These are phyloP conservation scores for Globisporangium camurandrum DNA, from an alignment of 352 stramenopile species.

Conservation along the genomic window DNA sequence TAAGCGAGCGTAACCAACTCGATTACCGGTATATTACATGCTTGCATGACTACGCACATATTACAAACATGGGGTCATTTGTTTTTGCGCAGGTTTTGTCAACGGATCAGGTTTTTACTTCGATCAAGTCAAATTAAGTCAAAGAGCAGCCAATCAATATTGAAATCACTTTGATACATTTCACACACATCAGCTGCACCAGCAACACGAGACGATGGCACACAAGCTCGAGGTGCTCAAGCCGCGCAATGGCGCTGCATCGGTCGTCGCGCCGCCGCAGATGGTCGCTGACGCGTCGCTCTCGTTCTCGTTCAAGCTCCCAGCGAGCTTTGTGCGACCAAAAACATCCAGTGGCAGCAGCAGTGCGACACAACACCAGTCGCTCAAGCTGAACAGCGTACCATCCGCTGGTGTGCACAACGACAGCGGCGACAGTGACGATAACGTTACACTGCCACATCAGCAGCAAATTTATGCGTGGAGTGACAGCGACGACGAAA, in stretches of 20 bases:
- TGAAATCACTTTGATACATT: not conserved
- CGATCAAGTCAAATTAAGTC: too few relatives aligned
- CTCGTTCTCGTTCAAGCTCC: slow-evolving; percentile 39
- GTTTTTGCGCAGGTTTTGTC: too few relatives aligned
- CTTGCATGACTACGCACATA: too few relatives aligned
- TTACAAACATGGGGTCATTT: too few relatives aligned
- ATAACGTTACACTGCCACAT: not conserved
- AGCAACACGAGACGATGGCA: slow-evolving; percentile 3
- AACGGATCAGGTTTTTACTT: too few relatives aligned
- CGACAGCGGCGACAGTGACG: not conserved
- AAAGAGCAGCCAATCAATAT: too few relatives aligned
- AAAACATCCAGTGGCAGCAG: not conserved
- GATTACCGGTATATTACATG: too few relatives aligned
- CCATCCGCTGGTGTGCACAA: not conserved
- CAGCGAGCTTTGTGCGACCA: slow-evolving; percentile 16
- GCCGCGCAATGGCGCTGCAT: slow-evolving; percentile 14
- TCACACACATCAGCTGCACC: not conserved
- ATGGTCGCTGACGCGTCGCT: slow-evolving; percentile 33
- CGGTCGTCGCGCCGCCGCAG: slow-evolving; percentile 10
- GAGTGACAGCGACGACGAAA: not conserved
- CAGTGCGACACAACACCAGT: not conserved
- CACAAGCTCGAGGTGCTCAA: slow-evolving; percentile 35
- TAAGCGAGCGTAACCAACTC: too few relatives aligned
- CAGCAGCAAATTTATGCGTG: slow-evolving; percentile 1
- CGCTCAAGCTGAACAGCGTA: not conserved